phyloP scores from a whole-genome alignment of 2,329 filamentous ascomycete genomes.

The Phialophora verrucosa region DNA sequence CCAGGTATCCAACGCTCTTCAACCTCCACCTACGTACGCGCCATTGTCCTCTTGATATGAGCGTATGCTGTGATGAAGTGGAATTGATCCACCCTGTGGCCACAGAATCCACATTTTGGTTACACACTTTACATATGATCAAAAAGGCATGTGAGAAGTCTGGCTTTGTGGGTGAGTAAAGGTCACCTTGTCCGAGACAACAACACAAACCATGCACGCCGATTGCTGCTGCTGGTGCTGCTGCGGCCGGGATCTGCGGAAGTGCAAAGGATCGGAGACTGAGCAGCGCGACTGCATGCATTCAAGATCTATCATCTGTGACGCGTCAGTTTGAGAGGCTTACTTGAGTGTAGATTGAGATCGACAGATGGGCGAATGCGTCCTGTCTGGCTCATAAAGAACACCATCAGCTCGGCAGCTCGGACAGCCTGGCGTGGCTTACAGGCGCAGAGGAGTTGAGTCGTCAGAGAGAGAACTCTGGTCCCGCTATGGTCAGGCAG shows the following conservation, averaged over 20 bases:
- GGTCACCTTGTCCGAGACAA: background rate
- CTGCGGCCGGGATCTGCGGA: background rate
- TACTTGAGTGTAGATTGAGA: background rate
- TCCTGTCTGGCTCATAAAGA: background rate
- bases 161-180: background rate
- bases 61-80: background rate
- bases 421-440: background rate
- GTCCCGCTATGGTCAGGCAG: background rate
- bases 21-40: background rate
- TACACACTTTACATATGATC: background rate
- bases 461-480: background rate
- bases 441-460: background rate
- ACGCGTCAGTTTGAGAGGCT: background rate
- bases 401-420: background rate
- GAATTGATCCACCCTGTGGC: background rate
- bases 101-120: constrained; percentile 1
- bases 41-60: background rate
- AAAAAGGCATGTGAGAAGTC: background rate
- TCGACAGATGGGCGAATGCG: background rate
- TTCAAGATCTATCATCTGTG: background rate
- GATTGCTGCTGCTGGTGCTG: background rate
- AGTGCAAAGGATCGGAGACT: background rate
- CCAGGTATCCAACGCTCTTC: background rate
- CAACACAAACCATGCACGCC: background rate
- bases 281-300: background rate